phyloP scores from a whole-genome alignment of 768 basidiomycete species.

The Pleurotus sapidus region DNA sequence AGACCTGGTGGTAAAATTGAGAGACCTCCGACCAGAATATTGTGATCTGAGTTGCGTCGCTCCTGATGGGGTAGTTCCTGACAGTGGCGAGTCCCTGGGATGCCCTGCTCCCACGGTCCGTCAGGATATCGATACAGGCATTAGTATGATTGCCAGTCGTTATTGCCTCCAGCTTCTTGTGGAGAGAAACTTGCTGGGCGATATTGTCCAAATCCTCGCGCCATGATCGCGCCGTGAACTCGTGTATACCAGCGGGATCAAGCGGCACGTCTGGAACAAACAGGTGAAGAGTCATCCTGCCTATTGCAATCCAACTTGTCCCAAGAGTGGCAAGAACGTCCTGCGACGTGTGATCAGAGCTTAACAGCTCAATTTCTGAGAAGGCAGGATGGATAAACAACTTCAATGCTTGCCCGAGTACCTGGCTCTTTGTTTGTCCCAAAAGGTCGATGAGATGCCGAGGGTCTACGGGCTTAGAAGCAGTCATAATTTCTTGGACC shows the following conservation, averaged over 20 bases:
- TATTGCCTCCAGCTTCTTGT: conserved; percentile 51
- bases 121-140: conserved; percentile 44
- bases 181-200: conserved; percentile 48
- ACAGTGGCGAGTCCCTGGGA: conserved; percentile 23
- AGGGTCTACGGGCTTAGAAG: conserved; percentile 12
- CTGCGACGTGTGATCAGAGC: conserved; percentile 5
- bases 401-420: conserved; percentile 28
- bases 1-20: conserved; percentile 67
- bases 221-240: conserved; percentile 41
- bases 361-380: conserved; percentile 11
- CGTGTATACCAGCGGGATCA: conserved; percentile 76
- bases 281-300: conserved; percentile 59
- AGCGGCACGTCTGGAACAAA: conserved; percentile 82
- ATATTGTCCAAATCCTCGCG: conserved; percentile 37
- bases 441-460: conserved; percentile 25
- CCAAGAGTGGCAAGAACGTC: conserved; percentile 21
- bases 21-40: conserved; percentile 75
- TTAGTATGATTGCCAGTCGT: conserved; percentile 57
- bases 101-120: conserved; percentile 26
- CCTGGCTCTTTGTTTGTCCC: conserved; percentile 26
- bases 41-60: conserved; percentile 48
- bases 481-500: conserved; percentile 12
- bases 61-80: conserved; percentile 25
- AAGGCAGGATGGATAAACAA: conserved; percentile 23
- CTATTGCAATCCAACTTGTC: conserved; percentile 57